Conservation (phyloP, 2,329 filamentous ascomycete species). For the Colletotrichum orbiculare region DNA sequence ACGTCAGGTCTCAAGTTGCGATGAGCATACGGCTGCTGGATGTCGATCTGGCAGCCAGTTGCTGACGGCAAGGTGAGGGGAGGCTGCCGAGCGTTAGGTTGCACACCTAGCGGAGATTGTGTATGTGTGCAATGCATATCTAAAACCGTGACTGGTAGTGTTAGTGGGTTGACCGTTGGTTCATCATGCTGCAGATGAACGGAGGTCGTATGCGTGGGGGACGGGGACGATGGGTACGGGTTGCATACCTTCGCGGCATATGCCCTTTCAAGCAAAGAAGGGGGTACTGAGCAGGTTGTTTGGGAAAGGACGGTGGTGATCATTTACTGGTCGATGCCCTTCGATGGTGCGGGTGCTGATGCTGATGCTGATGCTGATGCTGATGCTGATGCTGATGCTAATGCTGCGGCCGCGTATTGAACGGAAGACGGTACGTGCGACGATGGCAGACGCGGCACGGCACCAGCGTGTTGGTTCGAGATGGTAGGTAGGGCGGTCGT, state of each 20-base stretch:
- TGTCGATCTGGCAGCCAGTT: conserved; percentile 25
- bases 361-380: not conserved
- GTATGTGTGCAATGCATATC: too few relatives aligned
- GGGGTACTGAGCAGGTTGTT: conserved; percentile 24
- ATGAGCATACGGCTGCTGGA: conserved; percentile 34
- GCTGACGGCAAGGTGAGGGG: conserved; percentile 14
- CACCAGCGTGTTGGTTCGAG: conserved; percentile 5
- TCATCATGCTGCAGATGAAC: not conserved
- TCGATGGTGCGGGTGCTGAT: not conserved
- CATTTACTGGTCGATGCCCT: not conserved
- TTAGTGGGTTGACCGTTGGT: too few relatives aligned
- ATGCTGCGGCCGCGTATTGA: conserved; percentile 11
- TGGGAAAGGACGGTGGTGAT: not conserved
- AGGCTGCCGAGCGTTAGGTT: not conserved
- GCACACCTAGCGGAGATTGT: too few relatives aligned
- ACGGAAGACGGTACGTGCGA: conserved; percentile 11
- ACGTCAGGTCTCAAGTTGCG: conserved; percentile 29
- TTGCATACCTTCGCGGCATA: conserved; percentile 27
- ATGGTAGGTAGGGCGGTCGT: conserved; percentile 2
- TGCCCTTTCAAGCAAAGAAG: conserved; percentile 19
- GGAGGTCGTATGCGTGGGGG: not conserved
- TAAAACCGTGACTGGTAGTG: not conserved
- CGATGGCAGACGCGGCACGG: not conserved
- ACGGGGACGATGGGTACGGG: conserved; percentile 12
- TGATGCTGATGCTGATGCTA: not conserved